phyloP scores from a whole-genome alignment of 306 rosid genomes.

The Vicia villosa region DNA sequence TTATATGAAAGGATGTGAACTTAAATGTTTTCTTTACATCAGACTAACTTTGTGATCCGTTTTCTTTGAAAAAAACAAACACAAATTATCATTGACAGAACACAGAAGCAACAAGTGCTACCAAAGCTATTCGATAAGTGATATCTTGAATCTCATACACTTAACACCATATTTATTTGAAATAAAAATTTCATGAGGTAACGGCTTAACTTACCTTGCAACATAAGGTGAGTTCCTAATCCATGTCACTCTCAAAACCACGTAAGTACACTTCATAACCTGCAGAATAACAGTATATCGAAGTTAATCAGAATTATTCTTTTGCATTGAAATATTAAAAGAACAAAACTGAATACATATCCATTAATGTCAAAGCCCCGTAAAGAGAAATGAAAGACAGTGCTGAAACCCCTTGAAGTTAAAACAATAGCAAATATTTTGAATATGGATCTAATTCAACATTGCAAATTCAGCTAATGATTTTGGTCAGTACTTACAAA shows the following conservation, averaged over 20 bases:
- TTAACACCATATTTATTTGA: slow-evolving; percentile 28
- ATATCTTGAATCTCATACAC: slow-evolving; percentile 12
- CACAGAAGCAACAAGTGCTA: not conserved
- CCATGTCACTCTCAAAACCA: slow-evolving; percentile 76
- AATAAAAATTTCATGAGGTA: not conserved
- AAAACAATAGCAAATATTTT: slow-evolving; percentile 16
- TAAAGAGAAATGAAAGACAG: slow-evolving; percentile 22
- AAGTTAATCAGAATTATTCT: slow-evolving; percentile 13
- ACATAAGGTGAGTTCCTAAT: slow-evolving; percentile 78
- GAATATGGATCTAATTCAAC: not conserved
- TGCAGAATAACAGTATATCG: slow-evolving; percentile 38
- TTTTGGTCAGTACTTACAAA: slow-evolving; percentile 12
- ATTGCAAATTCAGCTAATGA: slow-evolving; percentile 13
- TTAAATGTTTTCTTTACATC: too few relatives aligned
- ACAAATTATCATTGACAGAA: not conserved
- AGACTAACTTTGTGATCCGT: not conserved
- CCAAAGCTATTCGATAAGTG: slow-evolving; percentile 19
- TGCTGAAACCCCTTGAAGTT: slow-evolving; percentile 5
- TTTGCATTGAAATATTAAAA: slow-evolving; percentile 11
- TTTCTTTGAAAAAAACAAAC: not conserved
- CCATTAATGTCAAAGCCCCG: slow-evolving; percentile 17
- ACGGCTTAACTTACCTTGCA: slow-evolving; percentile 56
- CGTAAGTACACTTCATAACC: slow-evolving; percentile 71
- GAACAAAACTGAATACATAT: slow-evolving; percentile 20
- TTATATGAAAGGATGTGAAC: not conserved